Conservation (phyloP, 306 rosid genomes). For the Lathyrus tuberosus region DNA sequence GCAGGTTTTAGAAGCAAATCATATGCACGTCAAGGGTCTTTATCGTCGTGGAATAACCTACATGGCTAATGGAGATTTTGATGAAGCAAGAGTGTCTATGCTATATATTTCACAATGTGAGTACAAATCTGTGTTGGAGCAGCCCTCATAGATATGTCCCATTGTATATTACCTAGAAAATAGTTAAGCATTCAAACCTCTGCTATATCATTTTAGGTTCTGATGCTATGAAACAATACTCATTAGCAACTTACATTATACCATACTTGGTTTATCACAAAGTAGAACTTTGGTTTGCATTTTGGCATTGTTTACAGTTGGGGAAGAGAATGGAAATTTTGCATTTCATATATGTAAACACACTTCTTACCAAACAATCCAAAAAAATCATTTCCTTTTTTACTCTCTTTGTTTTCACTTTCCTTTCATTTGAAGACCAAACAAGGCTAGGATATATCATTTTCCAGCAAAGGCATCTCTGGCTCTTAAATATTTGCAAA, state of each 20-base stretch:
- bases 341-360: neutral
- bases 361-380: neutral
- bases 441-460: neutral
- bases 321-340: neutral
- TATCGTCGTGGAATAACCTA: too few species aligned
- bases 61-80: too few species aligned
- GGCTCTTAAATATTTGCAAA: neutral
- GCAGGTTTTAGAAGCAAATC: too few species aligned
- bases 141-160: too few species aligned
- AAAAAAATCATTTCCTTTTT: neutral
- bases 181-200: slow-evolving; percentile 15
- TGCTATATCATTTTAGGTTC: slow-evolving; percentile 21
- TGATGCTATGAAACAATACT: slow-evolving; percentile 21
- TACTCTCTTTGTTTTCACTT: neutral
- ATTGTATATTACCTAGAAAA: neutral
- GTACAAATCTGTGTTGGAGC: too few species aligned
- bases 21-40: too few species aligned
- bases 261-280: neutral
- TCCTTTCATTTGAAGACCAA: neutral
- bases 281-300: slow-evolving; percentile 15
- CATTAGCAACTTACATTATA: neutral
- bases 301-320: neutral
- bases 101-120: too few species aligned
- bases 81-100: too few species aligned
- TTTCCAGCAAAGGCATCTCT: slow-evolving; percentile 3